Base-by-base conservation (phyloP, 305 asterid species). In the Fraxinus angustifolia region DNA sequence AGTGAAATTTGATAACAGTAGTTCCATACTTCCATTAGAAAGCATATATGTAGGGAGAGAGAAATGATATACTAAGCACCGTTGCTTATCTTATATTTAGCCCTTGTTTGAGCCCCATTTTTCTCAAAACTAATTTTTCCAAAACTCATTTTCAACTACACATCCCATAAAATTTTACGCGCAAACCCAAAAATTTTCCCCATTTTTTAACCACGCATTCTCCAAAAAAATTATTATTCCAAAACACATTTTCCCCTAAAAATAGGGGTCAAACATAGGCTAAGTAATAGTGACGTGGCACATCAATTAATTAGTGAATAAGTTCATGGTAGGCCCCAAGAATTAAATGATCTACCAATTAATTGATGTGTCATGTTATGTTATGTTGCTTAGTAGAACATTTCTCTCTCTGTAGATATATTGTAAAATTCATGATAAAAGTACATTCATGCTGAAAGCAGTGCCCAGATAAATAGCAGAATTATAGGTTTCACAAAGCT, bases 401-500 rank as follows among this genome's bases (percentile, higher is more conserved):
- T 50, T 1, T 50, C 19, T 14, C 58, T 12, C 53, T 45, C 0
- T 40, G 0, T 35, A 81, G 76, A 83, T 34, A 65, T 28, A 45
- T 11, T 45, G 56, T 45, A 67, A 58, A 50, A 19, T 35, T 65
- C 7, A 71, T 31, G 35, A 33, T 33, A 33, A 1, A 33, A 33
- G 65, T 38, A 83, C 75, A 74, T 70, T 11, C 8, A 62, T 76
- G 68, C 75, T 40, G 14, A 38, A 19, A 70, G 33, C 0, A 28
- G 60, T 65, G 26, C 10, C 17, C 28, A 58, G 8, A 77, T 72
- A 67, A 26, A 70, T 70, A 70, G 75, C 75, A 70, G 21, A 70
- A 33, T 70, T 70, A 70, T 70, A 70, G 75, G 42, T 2, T 70
- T 68, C 7, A 76, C 36, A 81, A 80, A 78, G 50, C 76, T 17